phyloP scores from a whole-genome alignment of 306 rosid species.

The Fragaria ananassa region DNA sequence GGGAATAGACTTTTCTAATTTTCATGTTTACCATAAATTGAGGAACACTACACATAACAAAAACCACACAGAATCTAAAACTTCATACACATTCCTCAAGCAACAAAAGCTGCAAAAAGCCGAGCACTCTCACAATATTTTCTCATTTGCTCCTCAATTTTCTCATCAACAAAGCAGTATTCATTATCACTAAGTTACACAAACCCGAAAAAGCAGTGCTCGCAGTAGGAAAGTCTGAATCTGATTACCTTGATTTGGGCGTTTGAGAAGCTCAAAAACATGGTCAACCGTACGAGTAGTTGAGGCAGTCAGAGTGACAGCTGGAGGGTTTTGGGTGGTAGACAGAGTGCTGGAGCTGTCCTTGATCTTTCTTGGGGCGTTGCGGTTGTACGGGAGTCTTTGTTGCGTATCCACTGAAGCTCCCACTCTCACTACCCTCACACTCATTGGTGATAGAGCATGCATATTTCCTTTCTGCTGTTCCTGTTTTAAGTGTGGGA shows the following conservation, averaged over 20 bases:
- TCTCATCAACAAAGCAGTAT: neutral
- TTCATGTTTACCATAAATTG: too few species aligned
- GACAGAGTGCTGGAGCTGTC: constrained; percentile 21
- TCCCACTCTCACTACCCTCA: constrained; percentile 27
- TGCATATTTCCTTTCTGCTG: constrained; percentile 26
- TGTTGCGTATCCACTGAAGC: constrained; percentile 79
- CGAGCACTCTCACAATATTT: neutral
- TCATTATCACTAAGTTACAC: neutral
- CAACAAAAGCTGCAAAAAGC: neutral
- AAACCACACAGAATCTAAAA: neutral
- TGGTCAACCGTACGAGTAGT: constrained; percentile 24
- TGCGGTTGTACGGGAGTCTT: constrained; percentile 68
- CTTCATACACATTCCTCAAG: neutral
- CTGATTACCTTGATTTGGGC: constrained; percentile 35
- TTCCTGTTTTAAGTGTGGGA: too few species aligned
- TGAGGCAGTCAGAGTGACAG: constrained; percentile 35
- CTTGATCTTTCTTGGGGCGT: constrained; percentile 65
- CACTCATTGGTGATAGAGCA: constrained; percentile 22
- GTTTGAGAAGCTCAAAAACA: constrained; percentile 65
- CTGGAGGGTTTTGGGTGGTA: constrained; percentile 22
- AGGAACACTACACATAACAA: neutral
- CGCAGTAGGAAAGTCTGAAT: neutral
- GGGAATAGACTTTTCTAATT: too few species aligned
- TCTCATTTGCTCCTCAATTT: neutral
- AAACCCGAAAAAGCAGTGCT: neutral